phyloP scores from a whole-genome alignment of 2,329 filamentous ascomycete species.

The Claviceps pusilla region DNA sequence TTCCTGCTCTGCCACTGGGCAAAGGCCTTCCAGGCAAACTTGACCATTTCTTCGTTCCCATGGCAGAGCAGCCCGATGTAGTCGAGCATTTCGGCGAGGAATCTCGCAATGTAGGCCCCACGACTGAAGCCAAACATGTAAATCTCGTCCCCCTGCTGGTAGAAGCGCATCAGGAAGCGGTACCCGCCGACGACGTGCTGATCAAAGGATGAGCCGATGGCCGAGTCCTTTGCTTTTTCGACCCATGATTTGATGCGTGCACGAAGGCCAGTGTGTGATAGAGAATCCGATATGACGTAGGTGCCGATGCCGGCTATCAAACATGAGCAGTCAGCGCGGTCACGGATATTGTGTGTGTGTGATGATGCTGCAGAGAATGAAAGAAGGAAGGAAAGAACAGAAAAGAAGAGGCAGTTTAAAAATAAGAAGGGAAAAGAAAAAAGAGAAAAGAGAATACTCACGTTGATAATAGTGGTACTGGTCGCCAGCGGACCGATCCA shows the following conservation, averaged over 20 bases:
- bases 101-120: constrained; percentile 58
- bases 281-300: constrained; percentile 47
- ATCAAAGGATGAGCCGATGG: constrained; percentile 65
- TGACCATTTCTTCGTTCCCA: constrained; percentile 73
- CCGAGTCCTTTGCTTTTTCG: constrained; percentile 61
- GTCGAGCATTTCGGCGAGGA: constrained; percentile 72
- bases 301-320: constrained; percentile 52
- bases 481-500: constrained; percentile 46
- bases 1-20: constrained; percentile 55
- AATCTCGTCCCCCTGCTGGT: constrained; percentile 47
- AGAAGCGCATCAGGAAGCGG: constrained; percentile 63
- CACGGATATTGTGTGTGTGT: neutral
- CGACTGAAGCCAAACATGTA: constrained; percentile 63
- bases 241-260: constrained; percentile 52
- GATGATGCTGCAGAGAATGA: neutral
- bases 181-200: constrained; percentile 75
- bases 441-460: constrained; percentile 17
- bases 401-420: neutral
- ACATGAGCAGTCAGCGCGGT: neutral
- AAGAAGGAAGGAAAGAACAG: neutral
- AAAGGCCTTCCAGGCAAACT: constrained; percentile 73
- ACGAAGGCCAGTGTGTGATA: constrained; percentile 40
- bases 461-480: constrained; percentile 53
- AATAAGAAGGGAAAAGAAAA: neutral
- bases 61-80: constrained; percentile 65